Evolutionary conservation across 139 green algal species (phyloP).

Genomic region (Picochlorum sp.): DNA sequence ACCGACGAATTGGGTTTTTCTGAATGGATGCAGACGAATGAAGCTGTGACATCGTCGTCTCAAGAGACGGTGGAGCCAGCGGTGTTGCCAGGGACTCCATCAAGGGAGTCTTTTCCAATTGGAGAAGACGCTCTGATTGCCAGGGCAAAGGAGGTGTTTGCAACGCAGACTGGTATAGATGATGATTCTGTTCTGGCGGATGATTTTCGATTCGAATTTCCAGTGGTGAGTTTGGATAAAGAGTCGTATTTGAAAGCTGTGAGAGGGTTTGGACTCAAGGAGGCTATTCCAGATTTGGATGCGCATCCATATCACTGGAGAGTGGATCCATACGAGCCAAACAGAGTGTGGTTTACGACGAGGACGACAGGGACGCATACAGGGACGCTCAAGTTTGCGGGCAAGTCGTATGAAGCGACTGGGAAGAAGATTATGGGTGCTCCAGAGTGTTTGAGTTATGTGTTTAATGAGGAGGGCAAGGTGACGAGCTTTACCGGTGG

Average conservation of each 20-base stretch:
- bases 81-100: conserved; percentile 15
- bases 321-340: conserved; percentile 55
- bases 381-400: conserved; percentile 40
- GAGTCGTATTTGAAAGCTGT: conserved; percentile 35
- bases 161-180: conserved; percentile 18
- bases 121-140: conserved; percentile 28
- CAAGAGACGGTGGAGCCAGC: not conserved
- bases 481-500: conserved; percentile 50
- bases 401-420: conserved; percentile 34
- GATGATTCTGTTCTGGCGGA: conserved; percentile 26
- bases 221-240: conserved; percentile 25
- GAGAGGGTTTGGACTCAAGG: conserved; percentile 35
- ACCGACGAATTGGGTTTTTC: too few relatives aligned
- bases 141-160: conserved; percentile 30
- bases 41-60: not conserved
- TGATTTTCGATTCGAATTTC: conserved; percentile 50
- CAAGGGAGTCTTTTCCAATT: conserved; percentile 30
- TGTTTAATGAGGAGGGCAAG: conserved; percentile 58
- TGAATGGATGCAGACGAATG: not conserved
- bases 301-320: conserved; percentile 14
- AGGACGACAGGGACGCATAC: conserved; percentile 40
- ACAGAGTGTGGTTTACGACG: conserved; percentile 59
- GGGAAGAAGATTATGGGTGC: conserved; percentile 32
- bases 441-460: conserved; percentile 38
- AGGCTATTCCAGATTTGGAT: conserved; percentile 45